Evolutionary conservation across 208 protist species (phyloP), one percentile per base, ranked within the genome.

Genomic region (Herpetomonas muscarum): DNA sequence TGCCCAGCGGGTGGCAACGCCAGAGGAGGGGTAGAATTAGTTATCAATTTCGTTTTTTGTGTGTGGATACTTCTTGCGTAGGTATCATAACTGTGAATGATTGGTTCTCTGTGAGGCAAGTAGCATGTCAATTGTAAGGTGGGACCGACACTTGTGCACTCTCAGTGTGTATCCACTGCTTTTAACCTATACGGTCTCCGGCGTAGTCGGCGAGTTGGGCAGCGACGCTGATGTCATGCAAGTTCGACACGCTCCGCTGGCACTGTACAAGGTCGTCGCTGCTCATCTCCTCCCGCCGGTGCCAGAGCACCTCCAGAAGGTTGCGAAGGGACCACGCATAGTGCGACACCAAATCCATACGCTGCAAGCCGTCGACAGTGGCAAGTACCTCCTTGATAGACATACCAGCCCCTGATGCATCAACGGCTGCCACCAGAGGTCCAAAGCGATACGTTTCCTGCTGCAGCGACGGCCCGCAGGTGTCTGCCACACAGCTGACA

Each of bases 251-350:
- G 15, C 34, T 53, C 13, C 48, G 50, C 9, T 53, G 72, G 48
- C 77, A 86, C 22, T 50, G 70, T 5, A 49, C 41, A 53, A 74
- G 74, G 46, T 91, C 57, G 21, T 79, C 73, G 3, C 48, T 55
- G 7, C 74, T 77, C 70, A 95, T 74, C 49, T 56, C 48, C 42
- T 70, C 47, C 13, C 74, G 69, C 7, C 65, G 56, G 7, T 17
- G 46, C 85, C 81, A 91, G 41, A 95, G 39, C 53, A 76, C 78
- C 31, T 74, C 67, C 44, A 93, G 55, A 9, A 95, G 68, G 4
- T 60, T 61, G n/a, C 76, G 39, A 6, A 85, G 31, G 4, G 63
- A 55, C 1, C 75, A 68, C 24, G 70, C 45, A 37, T 74, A 72
- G 3, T 58, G 60, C 15, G 55, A 56, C 7, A 67, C 64, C 42